Conservation (phyloP, 352 stramenopile genomes). For the Pythium biforme region DNA sequence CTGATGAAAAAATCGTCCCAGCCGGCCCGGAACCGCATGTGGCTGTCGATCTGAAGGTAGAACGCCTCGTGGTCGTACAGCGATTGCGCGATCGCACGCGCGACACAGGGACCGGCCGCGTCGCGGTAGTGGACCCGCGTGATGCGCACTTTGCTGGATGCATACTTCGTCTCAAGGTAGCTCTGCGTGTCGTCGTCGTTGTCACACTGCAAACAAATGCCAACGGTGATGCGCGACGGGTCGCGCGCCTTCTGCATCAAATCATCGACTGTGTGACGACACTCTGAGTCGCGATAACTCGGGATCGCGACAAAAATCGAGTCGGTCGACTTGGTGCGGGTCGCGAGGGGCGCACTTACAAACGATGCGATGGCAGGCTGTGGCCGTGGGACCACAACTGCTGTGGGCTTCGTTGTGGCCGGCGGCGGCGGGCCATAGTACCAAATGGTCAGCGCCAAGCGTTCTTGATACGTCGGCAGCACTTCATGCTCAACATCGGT, state of each 20-base stretch:
- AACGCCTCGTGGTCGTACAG: slow-evolving; percentile 86
- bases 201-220: slow-evolving; percentile 88
- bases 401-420: neutral
- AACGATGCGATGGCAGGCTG: neutral
- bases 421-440: slow-evolving; percentile 74
- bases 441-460: slow-evolving; percentile 94
- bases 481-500: slow-evolving; percentile 91
- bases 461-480: slow-evolving; percentile 72
- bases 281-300: slow-evolving; percentile 92
- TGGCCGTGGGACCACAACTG: neutral
- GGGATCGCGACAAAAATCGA: slow-evolving; percentile 94
- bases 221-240: slow-evolving; percentile 74
- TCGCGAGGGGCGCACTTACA: neutral
- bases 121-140: slow-evolving; percentile 62
- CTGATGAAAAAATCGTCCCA: slow-evolving; percentile 92
- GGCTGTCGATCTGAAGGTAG: slow-evolving; percentile 95
- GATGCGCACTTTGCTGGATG: slow-evolving; percentile 40
- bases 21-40: slow-evolving; percentile 84
- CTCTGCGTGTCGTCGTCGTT: slow-evolving; percentile 37
- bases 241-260: slow-evolving; percentile 56
- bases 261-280: slow-evolving; percentile 79
- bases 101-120: slow-evolving; percentile 90
- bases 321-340: neutral
- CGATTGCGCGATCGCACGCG: slow-evolving; percentile 72
- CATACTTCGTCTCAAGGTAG: slow-evolving; percentile 43